These are phyloP conservation scores for Stropharia rugosoannulata DNA, from an alignment of 768 basidiomycete genomes.

Conservation along the genomic window DNA sequence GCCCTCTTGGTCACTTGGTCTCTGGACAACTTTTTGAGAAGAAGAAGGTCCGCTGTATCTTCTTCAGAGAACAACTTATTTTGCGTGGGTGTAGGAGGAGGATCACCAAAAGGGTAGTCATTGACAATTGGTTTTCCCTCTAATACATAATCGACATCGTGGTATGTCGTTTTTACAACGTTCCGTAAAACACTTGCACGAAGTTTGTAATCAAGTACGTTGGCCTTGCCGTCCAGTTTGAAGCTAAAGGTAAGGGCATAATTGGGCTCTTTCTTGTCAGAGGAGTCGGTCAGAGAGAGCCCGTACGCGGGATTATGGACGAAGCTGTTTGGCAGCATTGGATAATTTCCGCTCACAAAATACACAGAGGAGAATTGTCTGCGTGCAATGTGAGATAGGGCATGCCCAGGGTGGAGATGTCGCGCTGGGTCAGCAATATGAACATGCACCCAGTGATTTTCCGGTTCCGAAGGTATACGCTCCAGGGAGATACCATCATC, in stretches of 20 bases:
- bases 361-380: constrained; percentile 57
- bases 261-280: constrained; percentile 34
- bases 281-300: constrained; percentile 37
- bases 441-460: constrained; percentile 76
- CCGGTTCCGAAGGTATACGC: constrained; percentile 54
- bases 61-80: constrained; percentile 14
- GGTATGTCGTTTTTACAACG: constrained; percentile 62
- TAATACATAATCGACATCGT: constrained; percentile 56
- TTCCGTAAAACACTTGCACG: constrained; percentile 75
- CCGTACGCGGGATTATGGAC: constrained; percentile 41
- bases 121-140: constrained; percentile 18
- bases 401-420: constrained; percentile 69
- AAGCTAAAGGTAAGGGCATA: constrained; percentile 80
- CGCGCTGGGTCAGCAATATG: constrained; percentile 94
- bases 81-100: neutral
- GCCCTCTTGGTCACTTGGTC: constrained; percentile 11
- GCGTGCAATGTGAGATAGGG: constrained; percentile 57
- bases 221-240: constrained; percentile 58
- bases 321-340: constrained; percentile 71
- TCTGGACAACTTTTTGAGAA: constrained; percentile 21
- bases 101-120: constrained; percentile 45
- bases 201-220: constrained; percentile 69
- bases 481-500: constrained; percentile 94
- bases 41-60: constrained; percentile 27
- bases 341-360: constrained; percentile 56